phyloP scores from a whole-genome alignment of 192 early-diverging fungal species.

The Piromyces sp. region DNA sequence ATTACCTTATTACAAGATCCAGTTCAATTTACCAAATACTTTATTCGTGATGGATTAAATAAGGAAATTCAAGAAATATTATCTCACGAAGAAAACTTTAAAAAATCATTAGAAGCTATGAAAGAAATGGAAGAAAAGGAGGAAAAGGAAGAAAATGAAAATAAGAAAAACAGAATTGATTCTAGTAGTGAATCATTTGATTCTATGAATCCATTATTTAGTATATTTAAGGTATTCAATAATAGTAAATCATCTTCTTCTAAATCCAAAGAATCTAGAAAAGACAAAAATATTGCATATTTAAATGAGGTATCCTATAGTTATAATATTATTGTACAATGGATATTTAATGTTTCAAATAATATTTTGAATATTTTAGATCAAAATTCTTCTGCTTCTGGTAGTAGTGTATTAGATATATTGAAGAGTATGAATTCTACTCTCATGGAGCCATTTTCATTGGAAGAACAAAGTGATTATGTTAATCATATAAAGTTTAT shows the following conservation, averaged over 20 bases:
- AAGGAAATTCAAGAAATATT: neutral
- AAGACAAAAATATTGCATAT: neutral
- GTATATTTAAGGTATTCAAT: neutral
- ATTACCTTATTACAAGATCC: neutral
- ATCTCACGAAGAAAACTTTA: neutral
- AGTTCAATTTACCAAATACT: neutral
- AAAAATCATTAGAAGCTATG: neutral
- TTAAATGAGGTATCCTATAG: neutral
- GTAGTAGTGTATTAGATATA: neutral
- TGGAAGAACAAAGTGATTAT: neutral
- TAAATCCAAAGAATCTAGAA: neutral
- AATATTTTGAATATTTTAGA: neutral
- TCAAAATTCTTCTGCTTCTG: neutral
- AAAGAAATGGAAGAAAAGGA: neutral
- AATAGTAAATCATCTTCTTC: neutral
- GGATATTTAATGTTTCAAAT: neutral
- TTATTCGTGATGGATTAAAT: neutral
- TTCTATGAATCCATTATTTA: neutral
- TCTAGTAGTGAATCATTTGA: neutral
- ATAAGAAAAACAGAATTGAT: neutral
- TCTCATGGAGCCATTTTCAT: neutral
- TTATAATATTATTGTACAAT: neutral
- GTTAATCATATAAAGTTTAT: neutral
- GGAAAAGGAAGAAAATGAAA: neutral
- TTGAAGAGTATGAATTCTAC: neutral